These are phyloP conservation scores for Aspergillus tanneri DNA, from an alignment of 2,329 filamentous ascomycete genomes.

Conservation along the genomic window DNA sequence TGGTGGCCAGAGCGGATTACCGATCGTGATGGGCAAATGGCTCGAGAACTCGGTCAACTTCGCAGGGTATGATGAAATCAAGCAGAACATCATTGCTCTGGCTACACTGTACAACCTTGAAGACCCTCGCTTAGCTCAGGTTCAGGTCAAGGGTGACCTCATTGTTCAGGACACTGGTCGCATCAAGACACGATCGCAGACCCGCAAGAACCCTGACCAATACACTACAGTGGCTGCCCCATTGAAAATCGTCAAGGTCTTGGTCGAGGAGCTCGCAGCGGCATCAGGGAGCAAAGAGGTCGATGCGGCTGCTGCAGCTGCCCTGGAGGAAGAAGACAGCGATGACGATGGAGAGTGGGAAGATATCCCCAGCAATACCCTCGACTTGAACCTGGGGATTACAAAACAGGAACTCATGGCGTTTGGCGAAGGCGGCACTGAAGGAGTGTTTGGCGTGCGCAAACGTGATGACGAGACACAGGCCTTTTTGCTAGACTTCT, in stretches of 20 bases:
- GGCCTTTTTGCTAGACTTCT: constrained; percentile 78
- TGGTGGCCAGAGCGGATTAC: constrained; percentile 70
- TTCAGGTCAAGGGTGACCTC: constrained; percentile 86
- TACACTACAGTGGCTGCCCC: constrained; percentile 84
- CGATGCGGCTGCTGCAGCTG: constrained; percentile 59
- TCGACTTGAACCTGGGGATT: constrained; percentile 71
- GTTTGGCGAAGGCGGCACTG: constrained; percentile 57
- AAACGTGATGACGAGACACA: constrained; percentile 89
- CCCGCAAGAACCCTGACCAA: constrained; percentile 83
- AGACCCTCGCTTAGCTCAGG: constrained; percentile 73
- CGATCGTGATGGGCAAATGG: constrained; percentile 91
- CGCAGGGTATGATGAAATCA: constrained; percentile 96
- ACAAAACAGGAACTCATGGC: constrained; percentile 79
- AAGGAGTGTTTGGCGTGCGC: constrained; percentile 52
- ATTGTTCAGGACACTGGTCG: constrained; percentile 74
- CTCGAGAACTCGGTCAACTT: constrained; percentile 96
- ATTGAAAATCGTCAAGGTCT: constrained; percentile 93
- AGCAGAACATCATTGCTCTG: constrained; percentile 92
- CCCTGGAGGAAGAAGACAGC: constrained; percentile 60
- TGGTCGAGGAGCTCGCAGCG: constrained; percentile 86
- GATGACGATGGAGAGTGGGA: constrained; percentile 84
- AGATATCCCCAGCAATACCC: constrained; percentile 71
- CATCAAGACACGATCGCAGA: constrained; percentile 92
- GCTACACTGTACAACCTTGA: constrained; percentile 87
- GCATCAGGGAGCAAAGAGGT: constrained; percentile 62